phyloP scores from a whole-genome alignment of 352 stramenopile species.

The Plasmopara muralis region DNA sequence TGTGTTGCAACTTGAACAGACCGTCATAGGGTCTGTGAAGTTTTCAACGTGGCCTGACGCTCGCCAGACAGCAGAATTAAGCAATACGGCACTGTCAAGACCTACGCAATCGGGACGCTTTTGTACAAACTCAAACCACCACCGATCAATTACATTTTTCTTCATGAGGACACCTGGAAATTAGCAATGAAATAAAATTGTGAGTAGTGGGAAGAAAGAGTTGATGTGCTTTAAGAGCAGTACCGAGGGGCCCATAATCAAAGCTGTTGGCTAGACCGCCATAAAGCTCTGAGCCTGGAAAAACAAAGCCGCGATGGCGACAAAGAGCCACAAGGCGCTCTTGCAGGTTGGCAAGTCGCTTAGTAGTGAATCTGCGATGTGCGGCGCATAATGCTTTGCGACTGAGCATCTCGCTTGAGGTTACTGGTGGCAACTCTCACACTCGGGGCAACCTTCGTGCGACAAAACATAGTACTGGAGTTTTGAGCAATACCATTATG shows the following conservation, averaged over 20 bases:
- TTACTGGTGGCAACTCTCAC: background rate
- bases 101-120: constrained; percentile 91
- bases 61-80: constrained; percentile 92
- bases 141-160: constrained; percentile 96
- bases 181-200: constrained; percentile 4
- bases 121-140: constrained; percentile 96
- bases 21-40: constrained; percentile 97
- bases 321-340: constrained; percentile 79
- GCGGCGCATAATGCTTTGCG: background rate
- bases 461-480: background rate
- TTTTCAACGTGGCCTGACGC: constrained; percentile 94
- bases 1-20: constrained; percentile 92
- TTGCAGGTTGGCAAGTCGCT: constrained; percentile 36
- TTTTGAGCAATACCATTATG: too few relatives aligned
- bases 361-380: constrained; percentile 34
- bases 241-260: constrained; percentile 93
- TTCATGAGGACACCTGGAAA: constrained; percentile 90
- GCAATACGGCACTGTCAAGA: constrained; percentile 94
- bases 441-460: background rate
- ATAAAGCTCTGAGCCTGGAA: constrained; percentile 95
- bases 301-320: constrained; percentile 90
- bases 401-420: background rate
- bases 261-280: constrained; percentile 96
- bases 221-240: background rate
- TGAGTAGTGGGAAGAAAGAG: background rate